These are phyloP conservation scores for Nannizziopsis arthrosporioides DNA, from an alignment of 2,329 filamentous ascomycete genomes.

Conservation along the genomic window DNA sequence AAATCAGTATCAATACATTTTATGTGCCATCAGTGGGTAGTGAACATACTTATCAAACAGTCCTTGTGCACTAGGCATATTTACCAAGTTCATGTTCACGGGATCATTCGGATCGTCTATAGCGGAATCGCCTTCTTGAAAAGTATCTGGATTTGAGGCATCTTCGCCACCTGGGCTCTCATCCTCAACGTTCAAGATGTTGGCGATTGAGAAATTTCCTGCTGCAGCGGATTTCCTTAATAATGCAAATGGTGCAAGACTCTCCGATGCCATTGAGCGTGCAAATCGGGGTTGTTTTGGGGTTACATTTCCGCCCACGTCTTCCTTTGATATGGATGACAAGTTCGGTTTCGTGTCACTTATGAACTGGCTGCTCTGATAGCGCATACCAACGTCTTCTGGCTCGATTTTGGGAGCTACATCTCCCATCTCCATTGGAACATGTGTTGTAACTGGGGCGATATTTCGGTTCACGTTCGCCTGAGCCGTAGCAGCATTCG, in stretches of 20 bases:
- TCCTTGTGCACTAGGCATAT: conserved; percentile 20
- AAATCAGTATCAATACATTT: not conserved
- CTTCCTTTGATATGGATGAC: not conserved
- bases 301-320: not conserved
- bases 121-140: conserved; percentile 2
- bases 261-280: conserved; percentile 11
- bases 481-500: not conserved
- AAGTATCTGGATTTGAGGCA: not conserved
- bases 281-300: not conserved
- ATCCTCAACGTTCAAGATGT: conserved; percentile 17
- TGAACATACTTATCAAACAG: conserved; percentile 22
- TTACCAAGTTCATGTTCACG: conserved; percentile 20
- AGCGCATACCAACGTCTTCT: conserved; percentile 1
- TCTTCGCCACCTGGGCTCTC: conserved; percentile 9
- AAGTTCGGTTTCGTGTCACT: not conserved
- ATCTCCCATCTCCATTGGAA: not conserved
- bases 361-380: not conserved
- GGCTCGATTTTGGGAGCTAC: not conserved
- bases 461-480: not conserved
- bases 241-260: conserved; percentile 15
- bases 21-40: not conserved
- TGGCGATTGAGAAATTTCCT: conserved; percentile 17
- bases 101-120: conserved; percentile 21
- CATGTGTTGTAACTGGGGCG: not conserved
- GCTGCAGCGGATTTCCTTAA: conserved; percentile 20